Conservation (phyloP, 768 basidiomycete species). For the Auriscalpium microsporum region DNA sequence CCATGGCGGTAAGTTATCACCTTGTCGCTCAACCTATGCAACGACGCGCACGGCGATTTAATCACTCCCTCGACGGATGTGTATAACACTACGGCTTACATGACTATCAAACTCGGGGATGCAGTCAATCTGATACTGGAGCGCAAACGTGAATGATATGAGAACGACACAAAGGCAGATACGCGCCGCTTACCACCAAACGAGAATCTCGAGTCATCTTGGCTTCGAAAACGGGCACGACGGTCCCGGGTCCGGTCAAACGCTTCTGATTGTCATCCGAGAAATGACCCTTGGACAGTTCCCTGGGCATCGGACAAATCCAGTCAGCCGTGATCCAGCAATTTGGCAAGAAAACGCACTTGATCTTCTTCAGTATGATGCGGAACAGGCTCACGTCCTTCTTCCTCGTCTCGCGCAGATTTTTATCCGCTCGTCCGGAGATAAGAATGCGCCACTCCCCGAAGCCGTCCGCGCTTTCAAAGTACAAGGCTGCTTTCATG, state of each 20-base stretch:
- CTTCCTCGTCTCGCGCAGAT: slow-evolving; percentile 39
- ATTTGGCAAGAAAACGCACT: slow-evolving; percentile 27
- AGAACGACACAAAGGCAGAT: neutral
- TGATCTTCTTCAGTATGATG: slow-evolving; percentile 62
- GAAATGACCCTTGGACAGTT: slow-evolving; percentile 62
- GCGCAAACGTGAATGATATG: neutral
- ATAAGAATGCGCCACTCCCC: slow-evolving; percentile 59
- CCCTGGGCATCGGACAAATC: slow-evolving; percentile 28
- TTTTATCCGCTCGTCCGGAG: slow-evolving; percentile 38
- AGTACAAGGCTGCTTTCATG: slow-evolving; percentile 52
- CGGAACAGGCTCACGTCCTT: slow-evolving; percentile 38
- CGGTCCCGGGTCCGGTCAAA: slow-evolving; percentile 34
- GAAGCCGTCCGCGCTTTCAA: slow-evolving; percentile 49
- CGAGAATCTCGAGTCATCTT: slow-evolving; percentile 40
- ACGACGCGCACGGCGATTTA: neutral
- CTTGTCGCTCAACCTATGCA: slow-evolving; percentile 31
- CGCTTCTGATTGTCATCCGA: slow-evolving; percentile 61
- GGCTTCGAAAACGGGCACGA: slow-evolving; percentile 51
- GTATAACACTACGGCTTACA: neutral
- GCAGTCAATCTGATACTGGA: slow-evolving; percentile 20
- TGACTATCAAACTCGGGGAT: slow-evolving; percentile 12
- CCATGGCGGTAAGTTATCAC: slow-evolving; percentile 14
- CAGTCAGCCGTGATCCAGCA: no score
- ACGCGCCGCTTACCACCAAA: slow-evolving; percentile 6
- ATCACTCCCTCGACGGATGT: neutral